Evolutionary conservation across 2,329 filamentous ascomycete species (phyloP), one percentile per base, ranked within the genome.

Genomic region (Chaetomiaceae sp.): DNA sequence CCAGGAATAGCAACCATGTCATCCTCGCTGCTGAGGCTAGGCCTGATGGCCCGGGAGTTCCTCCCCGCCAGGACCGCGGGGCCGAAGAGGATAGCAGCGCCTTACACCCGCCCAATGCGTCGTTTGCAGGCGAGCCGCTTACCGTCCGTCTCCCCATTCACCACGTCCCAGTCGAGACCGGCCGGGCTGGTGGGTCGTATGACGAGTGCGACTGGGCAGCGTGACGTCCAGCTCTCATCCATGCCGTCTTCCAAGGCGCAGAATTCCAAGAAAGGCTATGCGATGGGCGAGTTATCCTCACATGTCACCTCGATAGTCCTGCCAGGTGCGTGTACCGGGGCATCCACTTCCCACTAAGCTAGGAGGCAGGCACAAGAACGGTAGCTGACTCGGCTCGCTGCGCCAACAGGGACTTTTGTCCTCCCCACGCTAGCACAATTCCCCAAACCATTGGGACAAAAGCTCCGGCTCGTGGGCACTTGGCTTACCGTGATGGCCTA

Each of bases 391-490:
- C 8, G 30, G 4, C 20, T 33, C 10, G 32, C 41, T 21, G 10
- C 41, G 4, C 29, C 27, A 25, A 13, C 53, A 79, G 77, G 72
- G 58, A 78, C 76, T n/a, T 75, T 80, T 50, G 64, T 79, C 41
- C 57, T 74, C 14, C 66, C 77, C 9, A 72, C 73, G 1, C 44
- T 75, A 23, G 66, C 68, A 3, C 44, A 48, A 9, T 62, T 60
- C 23, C 63, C 63, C 6, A 52, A 52, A n/a, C n/a, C 33, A 5
- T 21, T 54, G 3, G 23, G 25, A 9, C 21, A 53, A 7, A 52
- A 51, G 33, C 16, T 54, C 30, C 30, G 33, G 13, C 42, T 58
- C 33, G 25, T 56, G 9, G 21, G 47, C 29, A 20, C 49, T 11
- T 48, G 53, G 50, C 0, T 45, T 18, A 21, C 34, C 20, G 8